A percentile compares a stretch with the other conserved stretches of the same genome.
phyloP scores from a whole-genome alignment of 106 monocot species.

The Platanthera guangdongensis region DNA sequence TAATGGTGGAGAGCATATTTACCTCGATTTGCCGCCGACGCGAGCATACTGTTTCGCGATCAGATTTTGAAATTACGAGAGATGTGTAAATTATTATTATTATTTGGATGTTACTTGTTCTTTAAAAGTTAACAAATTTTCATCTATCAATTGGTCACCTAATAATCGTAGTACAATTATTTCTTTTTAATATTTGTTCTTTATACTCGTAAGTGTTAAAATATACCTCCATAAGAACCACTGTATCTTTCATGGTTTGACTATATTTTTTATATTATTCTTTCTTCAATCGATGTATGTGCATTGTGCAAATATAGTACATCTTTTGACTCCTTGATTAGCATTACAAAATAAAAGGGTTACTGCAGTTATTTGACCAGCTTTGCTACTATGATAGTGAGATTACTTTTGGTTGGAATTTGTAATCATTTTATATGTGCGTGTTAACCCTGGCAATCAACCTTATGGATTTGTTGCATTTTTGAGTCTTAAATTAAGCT shows the following conservation, averaged over 20 bases:
- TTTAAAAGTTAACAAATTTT: too few species aligned
- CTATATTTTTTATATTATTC: background rate
- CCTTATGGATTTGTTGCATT: background rate
- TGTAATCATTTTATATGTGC: background rate
- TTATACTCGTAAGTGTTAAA: too few species aligned
- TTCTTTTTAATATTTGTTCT: too few species aligned
- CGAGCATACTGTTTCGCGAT: too few species aligned
- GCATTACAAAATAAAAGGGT: background rate
- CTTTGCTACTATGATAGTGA: background rate
- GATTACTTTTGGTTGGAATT: background rate
- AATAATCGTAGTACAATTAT: too few species aligned
- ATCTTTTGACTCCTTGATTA: background rate
- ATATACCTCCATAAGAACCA: too few species aligned
- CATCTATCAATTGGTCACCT: too few species aligned
- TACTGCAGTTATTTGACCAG: background rate
- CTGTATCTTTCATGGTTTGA: background rate
- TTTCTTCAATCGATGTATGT: background rate
- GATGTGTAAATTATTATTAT: too few species aligned
- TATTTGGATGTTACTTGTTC: too few species aligned
- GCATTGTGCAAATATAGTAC: background rate
- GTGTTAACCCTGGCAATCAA: background rate
- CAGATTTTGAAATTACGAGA: too few species aligned
- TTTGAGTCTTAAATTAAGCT: background rate
- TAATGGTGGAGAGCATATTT: too few species aligned
- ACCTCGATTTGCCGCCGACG: too few species aligned